Base-by-base conservation (phyloP, 495 filamentous ascomycete species). In the Penicillium odoratum region DNA sequence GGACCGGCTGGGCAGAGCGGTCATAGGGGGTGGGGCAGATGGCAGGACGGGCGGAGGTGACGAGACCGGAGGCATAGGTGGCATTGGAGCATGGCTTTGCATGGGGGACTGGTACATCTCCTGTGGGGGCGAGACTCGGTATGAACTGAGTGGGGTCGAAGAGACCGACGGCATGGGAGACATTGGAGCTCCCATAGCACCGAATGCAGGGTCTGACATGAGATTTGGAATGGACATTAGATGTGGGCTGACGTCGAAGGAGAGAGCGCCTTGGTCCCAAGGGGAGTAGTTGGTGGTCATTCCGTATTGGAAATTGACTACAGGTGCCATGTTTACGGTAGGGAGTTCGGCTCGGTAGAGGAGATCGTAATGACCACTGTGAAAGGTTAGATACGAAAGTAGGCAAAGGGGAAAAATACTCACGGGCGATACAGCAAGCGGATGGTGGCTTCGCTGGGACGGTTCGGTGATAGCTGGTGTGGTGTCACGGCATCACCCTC, bases 341-440 rank as follows among this genome's bases (percentile, higher is more conserved):
- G 85, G 76, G 1, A 36, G 18, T 61, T 85, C 81, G 38, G 69
- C 64, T 63, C 84, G 89, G 77, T 98, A 98, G 16, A 98, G 79
- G 52, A 98, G 84, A 73, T 98, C 94, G 69, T 98, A 98, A 71
- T 98, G 94, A 51, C 91, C 92, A 38, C 87, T 90, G 54, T 29
- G 16, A 16, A n/a, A 30, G 58, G 56, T 61, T 53, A 58, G 55
- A 38, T 51, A 30, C 16, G 46, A 31, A 26, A 0, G 13, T 54
- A 49, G 16, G 5, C 15, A 51, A 7, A 25, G 0, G 26, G 7
- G 5, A 46, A 34, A 34, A 26, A 10, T 36, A 81, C 87, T 78
- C 71, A 90, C 87, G 88, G 88, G 58, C 88, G 78, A 60, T 90
- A 90, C 9, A 91, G 74, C 21, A 91, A 73, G 55, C 84, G 84